Base-by-base conservation (phyloP, 768 basidiomycete genomes). In the Agaricus blazei region DNA sequence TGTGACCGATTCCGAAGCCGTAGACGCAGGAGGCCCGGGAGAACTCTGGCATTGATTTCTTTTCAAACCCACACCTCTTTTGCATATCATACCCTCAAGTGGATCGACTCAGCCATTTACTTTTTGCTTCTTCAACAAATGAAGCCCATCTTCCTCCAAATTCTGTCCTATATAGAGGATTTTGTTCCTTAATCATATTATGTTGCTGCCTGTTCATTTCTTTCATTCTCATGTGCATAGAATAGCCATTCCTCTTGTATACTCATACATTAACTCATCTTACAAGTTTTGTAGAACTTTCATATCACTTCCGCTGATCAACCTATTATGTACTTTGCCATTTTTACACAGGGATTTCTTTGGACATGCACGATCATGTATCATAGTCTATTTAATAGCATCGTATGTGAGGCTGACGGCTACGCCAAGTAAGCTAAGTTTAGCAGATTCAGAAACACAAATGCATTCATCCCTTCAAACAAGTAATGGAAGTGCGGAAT, bases 11-110 rank as follows among this genome's bases (percentile, higher is more conserved):
- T 52, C 40, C 29, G 44, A 49, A 37, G 40, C 49, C 23, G 45
- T 53, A 34, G 55, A 56, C 8, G 54, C 5, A 36, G 51, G 72
- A 51, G 72, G 81, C 57, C 75, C 74, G 7, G 85, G 85, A 36
- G 83, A 84, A 59, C 70, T 86, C 65, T 86, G 83, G 83, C 48
- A 50, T 44, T 56, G 19, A 56, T 36, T 40, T 37, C 46, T 9
- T 9, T 24, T 24, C 27, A 1, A 43, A 43, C 7, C n/a, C 24
- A n/a, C 42, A 3, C 29, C 6, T 14, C 2, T 27, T 47, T 47
- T 9, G 26, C 46, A 14, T 29, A 28, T 31, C 15, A 28, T 31
- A 12, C 15, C 26, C 28, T 19, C 15, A 47, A 47, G 29, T 27
- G 27, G 29, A 31, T 27, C 43, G 49, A 48, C 38, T 9, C 46